These are phyloP conservation scores for Psilocybe tampanensis DNA, from an alignment of 768 basidiomycete genomes.

Conservation along the genomic window DNA sequence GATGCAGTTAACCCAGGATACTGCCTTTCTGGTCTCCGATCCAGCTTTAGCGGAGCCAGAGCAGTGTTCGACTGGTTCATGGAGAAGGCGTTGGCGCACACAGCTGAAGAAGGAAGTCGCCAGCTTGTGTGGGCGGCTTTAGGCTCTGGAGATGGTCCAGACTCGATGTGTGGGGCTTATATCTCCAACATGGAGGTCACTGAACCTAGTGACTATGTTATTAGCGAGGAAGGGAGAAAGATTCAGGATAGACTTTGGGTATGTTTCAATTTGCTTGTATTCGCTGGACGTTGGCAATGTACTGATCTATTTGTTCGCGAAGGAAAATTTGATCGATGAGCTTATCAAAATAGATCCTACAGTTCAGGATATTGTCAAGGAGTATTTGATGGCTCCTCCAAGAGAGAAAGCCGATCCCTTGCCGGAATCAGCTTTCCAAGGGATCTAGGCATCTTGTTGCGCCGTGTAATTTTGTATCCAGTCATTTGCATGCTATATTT, in stretches of 20 bases:
- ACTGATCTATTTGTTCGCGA: background rate
- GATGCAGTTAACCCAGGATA: slow-evolving; percentile 47
- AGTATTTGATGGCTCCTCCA: slow-evolving; percentile 11
- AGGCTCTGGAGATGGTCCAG: slow-evolving; percentile 19
- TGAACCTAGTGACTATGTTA: slow-evolving; percentile 31
- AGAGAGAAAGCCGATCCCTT: background rate
- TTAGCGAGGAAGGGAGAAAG: slow-evolving; percentile 27
- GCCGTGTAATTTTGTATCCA: too few relatives aligned
- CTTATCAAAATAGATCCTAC: slow-evolving; percentile 15
- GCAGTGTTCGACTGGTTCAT: slow-evolving; percentile 25
- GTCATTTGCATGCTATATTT: too few relatives aligned
- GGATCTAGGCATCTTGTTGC: background rate
- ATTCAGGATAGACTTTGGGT: slow-evolving; percentile 34
- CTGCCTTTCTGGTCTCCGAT: slow-evolving; percentile 38
- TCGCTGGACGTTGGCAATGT: background rate
- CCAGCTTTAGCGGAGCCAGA: slow-evolving; percentile 19
- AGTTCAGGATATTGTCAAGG: slow-evolving; percentile 15
- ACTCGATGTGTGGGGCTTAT: slow-evolving; percentile 31
- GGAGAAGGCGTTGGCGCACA: slow-evolving; percentile 35
- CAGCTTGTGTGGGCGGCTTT: slow-evolving; percentile 35
- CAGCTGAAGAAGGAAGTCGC: slow-evolving; percentile 40
- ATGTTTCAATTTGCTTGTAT: slow-evolving; percentile 10
- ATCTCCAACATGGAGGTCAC: slow-evolving; percentile 23
- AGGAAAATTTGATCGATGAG: slow-evolving; percentile 21
- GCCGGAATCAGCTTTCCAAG: slow-evolving; percentile 1